phyloP scores from a whole-genome alignment of 352 stramenopile species.

The Phytophthora lateralis region DNA sequence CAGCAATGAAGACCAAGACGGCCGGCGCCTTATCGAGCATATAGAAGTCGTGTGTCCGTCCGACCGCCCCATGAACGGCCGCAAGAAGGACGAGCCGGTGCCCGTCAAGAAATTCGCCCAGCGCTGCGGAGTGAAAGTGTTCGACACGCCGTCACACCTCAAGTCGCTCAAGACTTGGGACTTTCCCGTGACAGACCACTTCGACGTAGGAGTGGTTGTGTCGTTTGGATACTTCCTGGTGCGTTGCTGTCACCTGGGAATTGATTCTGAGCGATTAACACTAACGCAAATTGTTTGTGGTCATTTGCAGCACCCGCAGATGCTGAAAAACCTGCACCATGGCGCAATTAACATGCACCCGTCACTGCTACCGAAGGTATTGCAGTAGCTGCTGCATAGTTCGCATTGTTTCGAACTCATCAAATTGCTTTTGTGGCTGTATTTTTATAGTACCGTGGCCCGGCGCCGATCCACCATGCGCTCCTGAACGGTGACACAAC shows the following conservation, averaged over 20 bases:
- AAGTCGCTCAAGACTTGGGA: conserved; percentile 85
- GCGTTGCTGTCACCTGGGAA: conserved; percentile 1
- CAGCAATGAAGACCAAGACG: conserved; percentile 35
- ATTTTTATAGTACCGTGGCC: conserved; percentile 65
- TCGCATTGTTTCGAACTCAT: not conserved
- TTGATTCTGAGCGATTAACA: conserved; percentile 2
- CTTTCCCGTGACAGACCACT: conserved; percentile 47
- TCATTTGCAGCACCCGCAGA: conserved; percentile 63
- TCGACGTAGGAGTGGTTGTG: conserved; percentile 89
- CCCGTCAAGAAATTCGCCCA: conserved; percentile 79
- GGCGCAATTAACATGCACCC: conserved; percentile 91
- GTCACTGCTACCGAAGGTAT: conserved; percentile 80
- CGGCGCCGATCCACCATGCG: conserved; percentile 86
- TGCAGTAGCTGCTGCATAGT: not conserved
- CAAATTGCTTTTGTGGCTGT: conserved; percentile 4
- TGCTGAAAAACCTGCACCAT: conserved; percentile 66
- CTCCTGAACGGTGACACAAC: conserved; percentile 76
- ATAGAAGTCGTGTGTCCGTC: conserved; percentile 84
- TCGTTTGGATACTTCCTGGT: conserved; percentile 90
- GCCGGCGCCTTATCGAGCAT: conserved; percentile 46
- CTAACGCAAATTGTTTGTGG: conserved; percentile 6
- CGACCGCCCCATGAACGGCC: conserved; percentile 72
- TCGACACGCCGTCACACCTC: conserved; percentile 69
- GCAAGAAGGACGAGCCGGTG: conserved; percentile 66
- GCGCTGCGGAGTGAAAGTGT: conserved; percentile 58